phyloP scores from a whole-genome alignment of 306 rosid genomes.

The Acacia crassicarpa region DNA sequence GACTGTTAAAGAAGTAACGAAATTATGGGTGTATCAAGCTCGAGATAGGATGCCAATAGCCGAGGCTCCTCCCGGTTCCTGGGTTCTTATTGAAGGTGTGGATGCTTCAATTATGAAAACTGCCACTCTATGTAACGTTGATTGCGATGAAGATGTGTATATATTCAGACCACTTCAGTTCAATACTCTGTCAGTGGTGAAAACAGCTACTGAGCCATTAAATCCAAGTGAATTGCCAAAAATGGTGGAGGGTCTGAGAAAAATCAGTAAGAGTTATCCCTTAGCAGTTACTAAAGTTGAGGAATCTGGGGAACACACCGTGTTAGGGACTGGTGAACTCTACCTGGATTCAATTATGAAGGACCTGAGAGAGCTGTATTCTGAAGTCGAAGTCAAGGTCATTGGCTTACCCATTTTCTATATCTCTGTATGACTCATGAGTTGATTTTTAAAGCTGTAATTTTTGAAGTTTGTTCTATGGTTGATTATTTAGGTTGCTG shows the following conservation, averaged over 20 bases:
- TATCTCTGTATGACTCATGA: not conserved
- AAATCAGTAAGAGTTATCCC: constrained; percentile 98
- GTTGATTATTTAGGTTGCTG: constrained; percentile 74
- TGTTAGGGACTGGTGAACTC: constrained; percentile 94
- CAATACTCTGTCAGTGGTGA: constrained; percentile 94
- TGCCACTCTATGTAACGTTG: constrained; percentile 81
- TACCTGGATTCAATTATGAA: constrained; percentile 99
- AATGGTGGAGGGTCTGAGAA: constrained; percentile 99
- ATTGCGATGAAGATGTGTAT: constrained; percentile 83
- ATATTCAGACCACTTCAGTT: constrained; percentile 94
- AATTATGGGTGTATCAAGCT: constrained; percentile 96
- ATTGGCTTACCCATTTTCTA: not conserved
- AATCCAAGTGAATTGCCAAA: constrained; percentile 98
- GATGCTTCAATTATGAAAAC: constrained; percentile 99
- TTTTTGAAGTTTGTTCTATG: constrained; percentile 33
- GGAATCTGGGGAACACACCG: constrained; percentile 99
- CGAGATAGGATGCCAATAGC: constrained; percentile 92
- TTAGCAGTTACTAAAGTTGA: constrained; percentile 95
- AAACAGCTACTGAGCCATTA: constrained; percentile 96
- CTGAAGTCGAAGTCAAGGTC: constrained; percentile 99
- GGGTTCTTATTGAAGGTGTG: constrained; percentile 99
- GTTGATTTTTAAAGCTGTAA: constrained; percentile 17
- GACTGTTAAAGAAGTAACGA: constrained; percentile 94
- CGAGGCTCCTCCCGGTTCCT: constrained; percentile 95
- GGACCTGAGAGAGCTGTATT: constrained; percentile 96